Evolutionary conservation across 129 eudicot genomes (phyloP), one percentile per base, ranked within the genome.

Genomic region (Escallonia herrerae): DNA sequence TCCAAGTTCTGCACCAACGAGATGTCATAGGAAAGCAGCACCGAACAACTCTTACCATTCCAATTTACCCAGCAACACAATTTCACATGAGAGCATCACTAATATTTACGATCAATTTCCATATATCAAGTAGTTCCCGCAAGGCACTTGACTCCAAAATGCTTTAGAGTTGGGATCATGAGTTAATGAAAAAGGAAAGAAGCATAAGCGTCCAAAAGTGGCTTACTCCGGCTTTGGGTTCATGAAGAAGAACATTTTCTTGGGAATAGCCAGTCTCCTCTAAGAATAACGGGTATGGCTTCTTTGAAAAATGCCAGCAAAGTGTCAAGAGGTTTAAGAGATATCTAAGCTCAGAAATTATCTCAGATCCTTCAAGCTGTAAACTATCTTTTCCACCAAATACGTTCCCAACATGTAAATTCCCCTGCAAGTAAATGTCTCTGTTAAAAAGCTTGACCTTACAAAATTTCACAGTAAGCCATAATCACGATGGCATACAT

Each of bases 171-270:
- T 22, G 33, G 33, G 33, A 1, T 22, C 33, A 1, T 22, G 33
- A 22, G 33, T 22, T 0, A 22, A 22, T 1, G 33, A 22, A 22
- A 22, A 22, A 22, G 48, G 13, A 3, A 47, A 66, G 58, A 75
- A 56, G 60, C 42, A 52, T 42, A 38, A 39, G 15, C 4, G 14
- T 15, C 14, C 71, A 62, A 42, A 64, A 12, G 53, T 64, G 54
- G 76, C 90, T 82, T 77, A 94, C 99, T 74, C 99, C 99, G 59
- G 99, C 99, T 80, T 94, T 94, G 3, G 99, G 94, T 78, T 94
- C 99, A 67, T 89, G 99, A 65, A 94, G 86, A 72, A 94, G 86
- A 76, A 94, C 97, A 51, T 89, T 75, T 55, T 89, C 97, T 62
- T 71, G 83, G 37, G 86, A 76, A 77, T 73, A 86, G 51, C 99